phyloP scores from a whole-genome alignment of 192 early-diverging fungal genomes.

The Allomyces macrogynus region DNA sequence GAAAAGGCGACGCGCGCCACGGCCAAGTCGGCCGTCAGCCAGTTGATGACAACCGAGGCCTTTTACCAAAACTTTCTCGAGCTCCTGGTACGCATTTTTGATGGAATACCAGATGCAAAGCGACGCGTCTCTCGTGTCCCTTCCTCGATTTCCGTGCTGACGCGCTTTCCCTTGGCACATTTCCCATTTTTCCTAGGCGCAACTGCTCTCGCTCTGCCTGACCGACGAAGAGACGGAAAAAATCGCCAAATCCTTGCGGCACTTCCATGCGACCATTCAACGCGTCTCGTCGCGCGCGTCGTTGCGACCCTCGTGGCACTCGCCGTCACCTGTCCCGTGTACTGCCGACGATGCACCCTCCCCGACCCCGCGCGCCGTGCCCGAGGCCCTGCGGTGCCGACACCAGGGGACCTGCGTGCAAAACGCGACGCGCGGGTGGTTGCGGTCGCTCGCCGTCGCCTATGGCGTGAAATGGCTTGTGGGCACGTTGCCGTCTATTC shows the following conservation, averaged over 20 bases:
- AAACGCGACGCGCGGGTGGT: constrained; percentile 38
- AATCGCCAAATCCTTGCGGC: constrained; percentile 28
- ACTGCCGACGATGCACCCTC: constrained; percentile 14
- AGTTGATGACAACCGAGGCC: neutral
- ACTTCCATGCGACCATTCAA: constrained; percentile 42
- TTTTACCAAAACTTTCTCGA: neutral
- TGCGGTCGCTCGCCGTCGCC: constrained; percentile 37
- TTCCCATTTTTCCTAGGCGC: constrained; percentile 8
- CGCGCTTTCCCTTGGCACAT: too few relatives aligned
- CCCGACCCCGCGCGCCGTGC: constrained; percentile 7
- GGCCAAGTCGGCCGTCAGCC: neutral
- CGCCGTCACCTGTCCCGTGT: constrained; percentile 22
- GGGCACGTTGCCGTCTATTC: constrained; percentile 22
- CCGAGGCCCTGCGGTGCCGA: constrained; percentile 15
- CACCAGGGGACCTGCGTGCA: constrained; percentile 42
- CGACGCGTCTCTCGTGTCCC: too few relatives aligned
- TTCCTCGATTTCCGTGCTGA: too few relatives aligned
- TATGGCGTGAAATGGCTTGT: constrained; percentile 38
- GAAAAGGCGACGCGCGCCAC: neutral
- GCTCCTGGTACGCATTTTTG: neutral
- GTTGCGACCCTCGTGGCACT: constrained; percentile 1
- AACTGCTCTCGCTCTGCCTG: constrained; percentile 33
- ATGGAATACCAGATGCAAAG: too few relatives aligned
- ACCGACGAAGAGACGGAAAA: constrained; percentile 45
- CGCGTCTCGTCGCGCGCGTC: constrained; percentile 30